A percentile compares a stretch with the other conserved stretches of the same genome.
These are phyloP conservation scores for Fusarium musae DNA, from an alignment of 2,329 filamentous ascomycete species.

Conservation along the genomic window DNA sequence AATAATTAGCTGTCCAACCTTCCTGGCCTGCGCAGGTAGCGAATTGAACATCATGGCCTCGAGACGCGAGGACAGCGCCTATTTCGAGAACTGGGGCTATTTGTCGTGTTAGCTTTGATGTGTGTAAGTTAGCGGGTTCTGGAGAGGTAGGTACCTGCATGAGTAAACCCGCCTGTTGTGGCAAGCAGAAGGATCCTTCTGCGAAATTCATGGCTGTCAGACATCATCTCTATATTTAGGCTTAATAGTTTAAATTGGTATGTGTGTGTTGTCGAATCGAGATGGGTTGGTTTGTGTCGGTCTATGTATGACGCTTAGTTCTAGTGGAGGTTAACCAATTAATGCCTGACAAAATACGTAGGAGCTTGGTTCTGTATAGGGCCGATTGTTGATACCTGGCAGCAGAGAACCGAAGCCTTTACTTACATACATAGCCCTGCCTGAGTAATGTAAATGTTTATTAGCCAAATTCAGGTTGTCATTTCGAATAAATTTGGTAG, in stretches of 20 bases:
- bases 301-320: conserved; percentile 28
- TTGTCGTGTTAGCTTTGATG: conserved; percentile 2
- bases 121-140: not conserved
- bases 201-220: conserved; percentile 11
- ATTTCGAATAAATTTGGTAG: not conserved
- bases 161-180: conserved; percentile 52
- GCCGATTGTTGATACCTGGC: not conserved
- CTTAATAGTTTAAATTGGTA: conserved; percentile 20
- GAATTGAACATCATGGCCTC: conserved; percentile 52
- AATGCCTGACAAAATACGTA: not conserved
- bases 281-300: conserved; percentile 8
- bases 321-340: not conserved
- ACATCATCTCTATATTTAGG: conserved; percentile 16
- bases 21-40: conserved; percentile 53
- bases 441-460: not conserved
- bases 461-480: too few species aligned
- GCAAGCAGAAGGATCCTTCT: conserved; percentile 48
- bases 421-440: not conserved
- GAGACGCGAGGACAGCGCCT: conserved; percentile 46
- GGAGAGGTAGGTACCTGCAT: conserved; percentile 43
- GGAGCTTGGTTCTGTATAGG: not conserved
- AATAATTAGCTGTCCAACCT: conserved; percentile 46
- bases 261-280: conserved; percentile 2
- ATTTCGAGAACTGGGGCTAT: conserved; percentile 52
- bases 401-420: not conserved